These are phyloP conservation scores for Ensete glaucum DNA, from an alignment of 176 grass and related monocot species.

Conservation along the genomic window DNA sequence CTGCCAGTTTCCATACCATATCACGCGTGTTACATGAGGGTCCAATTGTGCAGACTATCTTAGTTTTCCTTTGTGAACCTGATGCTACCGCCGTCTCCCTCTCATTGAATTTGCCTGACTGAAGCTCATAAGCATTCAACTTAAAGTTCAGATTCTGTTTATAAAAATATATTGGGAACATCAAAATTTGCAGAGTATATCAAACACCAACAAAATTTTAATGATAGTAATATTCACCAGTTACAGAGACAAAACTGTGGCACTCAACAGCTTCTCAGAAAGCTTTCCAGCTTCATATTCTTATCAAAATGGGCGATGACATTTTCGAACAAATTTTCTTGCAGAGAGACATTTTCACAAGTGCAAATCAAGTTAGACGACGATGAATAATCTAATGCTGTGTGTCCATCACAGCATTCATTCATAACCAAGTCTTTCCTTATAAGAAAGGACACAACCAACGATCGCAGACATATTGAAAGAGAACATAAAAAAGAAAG, in stretches of 20 bases:
- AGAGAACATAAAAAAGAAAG: no score
- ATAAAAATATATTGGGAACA: background rate
- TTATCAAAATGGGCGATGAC: background rate
- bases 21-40: slow-evolving; percentile 76
- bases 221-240: background rate
- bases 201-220: no score
- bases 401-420: background rate
- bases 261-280: background rate
- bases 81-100: background rate
- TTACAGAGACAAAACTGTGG: background rate
- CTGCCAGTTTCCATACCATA: slow-evolving; percentile 96
- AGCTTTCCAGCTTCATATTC: no score
- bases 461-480: no score
- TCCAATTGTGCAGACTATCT: slow-evolving; percentile 98
- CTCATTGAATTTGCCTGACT: slow-evolving; percentile 13
- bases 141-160: slow-evolving; percentile 17
- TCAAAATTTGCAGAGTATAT: no score
- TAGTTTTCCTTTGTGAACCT: slow-evolving; percentile 54
- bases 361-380: background rate
- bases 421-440: no score
- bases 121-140: slow-evolving; percentile 16
- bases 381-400: background rate
- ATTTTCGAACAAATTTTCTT: background rate
- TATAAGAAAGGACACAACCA: no score
- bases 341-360: background rate